Evolutionary conservation across 371 early-diverging fungal genomes (phyloP).

Genomic region (Mortierella sp.): DNA sequence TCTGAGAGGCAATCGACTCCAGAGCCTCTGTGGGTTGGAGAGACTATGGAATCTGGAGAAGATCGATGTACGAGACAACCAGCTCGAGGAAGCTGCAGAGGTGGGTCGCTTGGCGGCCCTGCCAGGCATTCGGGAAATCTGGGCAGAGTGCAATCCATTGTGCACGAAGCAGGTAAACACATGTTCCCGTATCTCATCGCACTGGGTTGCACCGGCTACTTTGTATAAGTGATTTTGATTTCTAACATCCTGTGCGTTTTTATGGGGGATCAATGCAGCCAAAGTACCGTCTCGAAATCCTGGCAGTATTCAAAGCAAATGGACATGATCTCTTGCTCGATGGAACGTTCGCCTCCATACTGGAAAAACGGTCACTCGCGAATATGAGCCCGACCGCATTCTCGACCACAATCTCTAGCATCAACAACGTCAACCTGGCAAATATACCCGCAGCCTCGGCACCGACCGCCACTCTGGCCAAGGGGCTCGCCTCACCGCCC

Average conservation of each 20-base stretch:
- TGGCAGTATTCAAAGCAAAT: conserved; percentile 59
- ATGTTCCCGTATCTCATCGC: too few species aligned
- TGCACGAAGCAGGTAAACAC: conserved; percentile 59
- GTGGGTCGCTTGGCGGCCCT: conserved; percentile 64
- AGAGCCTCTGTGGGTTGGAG: conserved; percentile 72
- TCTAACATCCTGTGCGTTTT: too few species aligned
- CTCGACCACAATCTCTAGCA: conserved; percentile 39
- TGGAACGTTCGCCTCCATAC: conserved; percentile 63
- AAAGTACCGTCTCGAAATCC: conserved; percentile 66
- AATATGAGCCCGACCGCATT: conserved; percentile 31
- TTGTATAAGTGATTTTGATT: too few species aligned
- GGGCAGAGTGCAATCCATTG: conserved; percentile 71
- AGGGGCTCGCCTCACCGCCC: conserved; percentile 27
- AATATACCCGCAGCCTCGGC: conserved; percentile 49
- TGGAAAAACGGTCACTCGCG: conserved; percentile 52
- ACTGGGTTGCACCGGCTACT: too few species aligned
- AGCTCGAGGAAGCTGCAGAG: conserved; percentile 68
- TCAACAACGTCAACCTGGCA: conserved; percentile 34
- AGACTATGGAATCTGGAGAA: conserved; percentile 76
- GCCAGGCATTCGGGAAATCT: conserved; percentile 67
- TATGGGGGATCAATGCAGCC: conserved; percentile 50
- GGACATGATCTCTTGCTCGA: conserved; percentile 65
- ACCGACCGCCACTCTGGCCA: conserved; percentile 41
- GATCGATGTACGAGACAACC: conserved; percentile 74
- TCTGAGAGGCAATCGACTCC: conserved; percentile 70